A percentile compares a stretch with the other conserved stretches of the same genome.
Conservation (phyloP, 345 rosid species). For the Citrus cavaleriei region DNA sequence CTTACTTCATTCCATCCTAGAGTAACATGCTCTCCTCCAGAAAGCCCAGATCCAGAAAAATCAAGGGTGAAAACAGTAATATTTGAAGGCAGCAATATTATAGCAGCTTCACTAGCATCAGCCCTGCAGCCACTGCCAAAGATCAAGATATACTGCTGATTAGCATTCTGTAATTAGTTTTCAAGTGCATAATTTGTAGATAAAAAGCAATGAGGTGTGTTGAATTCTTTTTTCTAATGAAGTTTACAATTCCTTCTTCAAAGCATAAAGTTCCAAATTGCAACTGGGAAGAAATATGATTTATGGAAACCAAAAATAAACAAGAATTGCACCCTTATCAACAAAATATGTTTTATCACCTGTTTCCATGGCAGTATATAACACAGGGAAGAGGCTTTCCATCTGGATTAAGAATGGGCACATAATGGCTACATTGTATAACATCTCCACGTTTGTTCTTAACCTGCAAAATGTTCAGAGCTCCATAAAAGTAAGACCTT, state of each 20-base stretch:
- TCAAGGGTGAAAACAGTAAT: slow-evolving; percentile 91
- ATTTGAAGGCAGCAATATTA: slow-evolving; percentile 79
- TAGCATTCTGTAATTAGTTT: not conserved
- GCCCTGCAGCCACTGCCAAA: slow-evolving; percentile 87
- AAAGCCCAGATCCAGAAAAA: slow-evolving; percentile 89
- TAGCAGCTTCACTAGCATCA: slow-evolving; percentile 93
- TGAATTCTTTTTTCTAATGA: not conserved
- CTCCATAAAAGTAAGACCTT: not conserved
- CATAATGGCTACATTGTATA: slow-evolving; percentile 86
- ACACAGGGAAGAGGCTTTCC: slow-evolving; percentile 88
- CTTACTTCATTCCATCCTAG: slow-evolving; percentile 90
- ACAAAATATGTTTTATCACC: slow-evolving; percentile 35
- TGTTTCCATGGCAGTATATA: slow-evolving; percentile 99
- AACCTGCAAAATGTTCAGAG: slow-evolving; percentile 47
- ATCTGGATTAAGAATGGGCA: slow-evolving; percentile 65
- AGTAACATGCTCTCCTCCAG: slow-evolving; percentile 85
- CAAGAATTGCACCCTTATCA: not conserved
- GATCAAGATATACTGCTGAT: slow-evolving; percentile 25
- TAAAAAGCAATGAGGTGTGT: not conserved
- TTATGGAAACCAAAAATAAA: not conserved
- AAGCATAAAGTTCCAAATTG: not conserved
- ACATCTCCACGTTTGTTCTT: slow-evolving; percentile 68
- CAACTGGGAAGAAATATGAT: not conserved
- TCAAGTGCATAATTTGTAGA: not conserved
- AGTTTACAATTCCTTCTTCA: not conserved